These are phyloP conservation scores for Usnea hakonensis DNA, from an alignment of 495 filamentous ascomycete genomes.

Conservation along the genomic window DNA sequence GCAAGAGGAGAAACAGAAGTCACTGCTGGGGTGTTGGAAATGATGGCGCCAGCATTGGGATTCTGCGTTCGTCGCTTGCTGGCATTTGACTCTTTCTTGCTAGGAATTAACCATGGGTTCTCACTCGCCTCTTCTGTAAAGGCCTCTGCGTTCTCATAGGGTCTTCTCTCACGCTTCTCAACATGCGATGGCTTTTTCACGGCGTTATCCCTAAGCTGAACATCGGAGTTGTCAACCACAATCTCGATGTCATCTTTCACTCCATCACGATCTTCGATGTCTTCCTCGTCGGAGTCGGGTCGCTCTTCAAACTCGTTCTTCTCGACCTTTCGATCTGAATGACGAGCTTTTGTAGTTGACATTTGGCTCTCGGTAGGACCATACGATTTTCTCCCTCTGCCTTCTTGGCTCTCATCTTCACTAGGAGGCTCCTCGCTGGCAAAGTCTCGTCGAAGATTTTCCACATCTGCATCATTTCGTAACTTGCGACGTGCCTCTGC, in stretches of 20 bases:
- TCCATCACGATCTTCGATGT: conserved; percentile 19
- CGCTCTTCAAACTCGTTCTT: conserved; percentile 56
- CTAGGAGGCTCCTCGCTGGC: conserved; percentile 48
- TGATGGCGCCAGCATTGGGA: conserved; percentile 16
- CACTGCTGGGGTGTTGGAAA: conserved; percentile 23
- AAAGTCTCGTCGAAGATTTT: conserved; percentile 65
- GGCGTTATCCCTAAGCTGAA: not conserved
- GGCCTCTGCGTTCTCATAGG: not conserved
- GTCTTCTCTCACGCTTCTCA: not conserved
- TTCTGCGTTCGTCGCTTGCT: conserved; percentile 9
- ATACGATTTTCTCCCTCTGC: conserved; percentile 61
- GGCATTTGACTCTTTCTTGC: not conserved
- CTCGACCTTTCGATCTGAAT: conserved; percentile 33
- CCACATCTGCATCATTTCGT: conserved; percentile 74
- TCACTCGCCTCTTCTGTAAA: not conserved
- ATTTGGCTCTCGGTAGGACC: conserved; percentile 32
- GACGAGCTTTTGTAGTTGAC: conserved; percentile 20
- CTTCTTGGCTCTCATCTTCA: conserved; percentile 45
- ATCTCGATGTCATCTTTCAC: conserved; percentile 24
- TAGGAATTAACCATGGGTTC: conserved; percentile 7
- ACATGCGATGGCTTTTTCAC: not conserved
- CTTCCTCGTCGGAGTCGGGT: conserved; percentile 47
- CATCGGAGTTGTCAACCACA: not conserved
- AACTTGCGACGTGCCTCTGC: conserved; percentile 70
- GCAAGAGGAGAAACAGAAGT: conserved; percentile 16